A percentile compares a stretch with the other conserved stretches of the same genome.
Evolutionary conservation across 73 alveolate species (phyloP).

Genomic region (Paramecium pentaurelia): DNA sequence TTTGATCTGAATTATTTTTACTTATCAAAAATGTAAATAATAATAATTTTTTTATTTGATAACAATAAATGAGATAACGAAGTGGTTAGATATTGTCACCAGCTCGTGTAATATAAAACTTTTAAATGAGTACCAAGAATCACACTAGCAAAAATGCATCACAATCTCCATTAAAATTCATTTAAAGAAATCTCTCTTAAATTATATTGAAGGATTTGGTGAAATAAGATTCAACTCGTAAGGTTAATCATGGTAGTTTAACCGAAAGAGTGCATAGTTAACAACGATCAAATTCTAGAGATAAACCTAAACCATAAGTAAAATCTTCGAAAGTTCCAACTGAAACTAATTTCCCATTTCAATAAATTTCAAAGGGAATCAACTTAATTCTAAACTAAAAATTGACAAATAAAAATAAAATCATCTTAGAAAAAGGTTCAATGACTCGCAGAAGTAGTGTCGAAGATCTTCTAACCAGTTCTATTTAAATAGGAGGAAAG

Average conservation of each 20-base stretch:
- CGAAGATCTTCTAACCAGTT: slow-evolving; percentile 4
- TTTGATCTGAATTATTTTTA: background rate
- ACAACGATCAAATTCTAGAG: background rate
- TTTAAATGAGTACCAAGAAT: background rate
- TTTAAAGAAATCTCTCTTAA: background rate
- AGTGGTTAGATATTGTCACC: background rate
- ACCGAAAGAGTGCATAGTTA: slow-evolving; percentile 35
- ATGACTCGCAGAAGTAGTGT: slow-evolving; percentile 22
- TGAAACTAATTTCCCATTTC: slow-evolving; percentile 21
- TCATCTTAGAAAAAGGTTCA: slow-evolving; percentile 10
- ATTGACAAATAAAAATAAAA: background rate
- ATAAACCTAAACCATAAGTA: background rate
- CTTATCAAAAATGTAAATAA: background rate
- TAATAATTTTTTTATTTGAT: background rate
- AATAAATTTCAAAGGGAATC: slow-evolving; percentile 6
- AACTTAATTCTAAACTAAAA: background rate
- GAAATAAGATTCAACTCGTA: background rate
- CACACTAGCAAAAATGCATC: background rate
- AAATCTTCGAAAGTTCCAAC: slow-evolving; percentile 31
- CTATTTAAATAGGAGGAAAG: background rate
- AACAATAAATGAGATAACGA: slow-evolving; percentile 16
- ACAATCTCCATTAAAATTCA: background rate
- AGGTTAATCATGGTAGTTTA: slow-evolving; percentile 3
- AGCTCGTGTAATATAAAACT: background rate
- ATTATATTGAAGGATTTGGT: background rate